Evolutionary conservation across 805 yeast species (phyloP), one percentile per base, ranked within the genome.

Genomic region (Saccharomycopsis schoenii): DNA sequence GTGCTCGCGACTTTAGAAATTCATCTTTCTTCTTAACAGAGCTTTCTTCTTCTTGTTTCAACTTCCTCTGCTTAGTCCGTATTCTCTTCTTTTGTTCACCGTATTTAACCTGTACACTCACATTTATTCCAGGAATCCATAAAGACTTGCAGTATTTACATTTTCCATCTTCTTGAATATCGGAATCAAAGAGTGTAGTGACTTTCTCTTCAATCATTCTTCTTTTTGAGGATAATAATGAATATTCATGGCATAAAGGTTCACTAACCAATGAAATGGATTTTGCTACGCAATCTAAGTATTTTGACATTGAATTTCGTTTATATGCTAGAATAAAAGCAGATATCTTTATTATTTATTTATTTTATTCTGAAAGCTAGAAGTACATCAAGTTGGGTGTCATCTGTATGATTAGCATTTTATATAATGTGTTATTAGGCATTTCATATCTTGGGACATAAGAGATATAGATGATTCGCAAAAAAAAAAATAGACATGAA

Each of bases 111-210:
- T 58, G 42, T 24, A 61, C 58, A 14, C 40, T 21, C 1, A 61
- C 59, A 36, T 59, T 61, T 39, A 55, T 40, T 9, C 64, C 64
- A 2, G 64, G 64, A 40, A 59, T 58, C 58, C 58, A 61, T 12
- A 54, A 6, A 24, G 43, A 17, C 17, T 42, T 55, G 61, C 64
- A 61, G 15, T 42, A 24, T 24, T 47, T 47, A 25, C 52, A 47
- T 47, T 47, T 47, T 21, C 52, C 52, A 47, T 47, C 52, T 17
- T 47, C 52, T 21, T 47, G 52, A 12, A 47, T 47, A 4, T 47
- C 52, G 14, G 52, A 47, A 10, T 8, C 11, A 14, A 47, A 47
- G 12, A 47, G 34, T 12, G 52, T 21, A 8, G 52, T 11, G 14
- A 25, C 15, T 21, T 47, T 47, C 52, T 12, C 6, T 25, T 47